phyloP scores from a whole-genome alignment of 305 asterid genomes.

The Fraxinus velutina region DNA sequence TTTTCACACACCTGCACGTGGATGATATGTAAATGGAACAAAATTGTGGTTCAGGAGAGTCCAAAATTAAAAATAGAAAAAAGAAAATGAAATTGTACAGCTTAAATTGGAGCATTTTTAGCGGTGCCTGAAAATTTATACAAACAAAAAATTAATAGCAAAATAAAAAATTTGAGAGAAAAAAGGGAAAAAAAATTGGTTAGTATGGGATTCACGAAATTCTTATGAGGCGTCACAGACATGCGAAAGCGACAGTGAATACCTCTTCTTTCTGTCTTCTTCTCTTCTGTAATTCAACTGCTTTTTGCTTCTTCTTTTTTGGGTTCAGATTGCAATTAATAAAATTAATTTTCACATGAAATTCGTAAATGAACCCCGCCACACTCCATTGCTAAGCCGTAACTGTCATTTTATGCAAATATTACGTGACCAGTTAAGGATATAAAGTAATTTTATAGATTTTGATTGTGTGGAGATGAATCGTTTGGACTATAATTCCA shows the following conservation, averaged over 20 bases:
- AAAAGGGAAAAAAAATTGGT: slow-evolving; percentile 10
- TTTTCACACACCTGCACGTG: neutral
- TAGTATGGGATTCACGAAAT: slow-evolving; percentile 57
- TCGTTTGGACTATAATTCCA: neutral
- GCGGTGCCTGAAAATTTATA: slow-evolving; percentile 16
- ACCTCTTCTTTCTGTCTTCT: neutral
- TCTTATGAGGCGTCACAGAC: slow-evolving; percentile 51
- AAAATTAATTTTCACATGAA: neutral
- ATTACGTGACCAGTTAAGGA: neutral
- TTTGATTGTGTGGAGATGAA: neutral
- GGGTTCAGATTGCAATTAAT: neutral
- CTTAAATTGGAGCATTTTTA: slow-evolving; percentile 30
- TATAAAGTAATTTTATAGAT: neutral
- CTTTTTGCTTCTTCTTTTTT: neutral
- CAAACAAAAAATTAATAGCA: neutral
- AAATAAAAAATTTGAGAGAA: neutral
- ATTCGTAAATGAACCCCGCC: neutral
- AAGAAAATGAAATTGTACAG: slow-evolving; percentile 8
- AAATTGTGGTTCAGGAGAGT: slow-evolving; percentile 28
- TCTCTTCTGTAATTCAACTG: neutral
- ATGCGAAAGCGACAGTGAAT: slow-evolving; percentile 22
- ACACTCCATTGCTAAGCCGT: neutral
- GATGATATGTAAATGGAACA: slow-evolving; percentile 4
- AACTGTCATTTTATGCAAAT: neutral
- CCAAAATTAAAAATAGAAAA: neutral